These are phyloP conservation scores for Sechiopsis laciniata DNA, from an alignment of 306 rosid species.

Conservation along the genomic window DNA sequence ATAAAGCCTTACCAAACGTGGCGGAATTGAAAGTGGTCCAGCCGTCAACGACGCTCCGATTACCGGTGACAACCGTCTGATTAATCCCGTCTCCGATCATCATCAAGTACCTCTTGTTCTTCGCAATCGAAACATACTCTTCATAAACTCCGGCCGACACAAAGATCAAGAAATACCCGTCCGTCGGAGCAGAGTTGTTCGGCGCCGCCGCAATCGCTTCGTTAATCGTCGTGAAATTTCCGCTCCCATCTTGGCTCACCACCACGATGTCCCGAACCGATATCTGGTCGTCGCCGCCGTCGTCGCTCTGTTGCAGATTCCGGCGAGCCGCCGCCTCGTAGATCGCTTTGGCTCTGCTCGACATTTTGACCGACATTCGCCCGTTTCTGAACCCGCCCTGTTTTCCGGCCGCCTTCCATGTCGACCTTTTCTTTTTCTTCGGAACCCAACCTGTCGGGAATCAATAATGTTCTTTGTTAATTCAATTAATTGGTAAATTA, in stretches of 20 bases:
- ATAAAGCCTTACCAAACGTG: conserved; percentile 59
- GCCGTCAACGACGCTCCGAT: conserved; percentile 69
- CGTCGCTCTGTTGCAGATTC: conserved; percentile 36
- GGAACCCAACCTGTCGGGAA: conserved; percentile 47
- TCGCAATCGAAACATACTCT: conserved; percentile 55
- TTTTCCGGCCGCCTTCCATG: conserved; percentile 28
- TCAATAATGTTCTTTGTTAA: neutral
- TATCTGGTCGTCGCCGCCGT: conserved; percentile 30
- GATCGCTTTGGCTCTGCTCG: conserved; percentile 38
- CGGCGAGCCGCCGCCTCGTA: conserved; percentile 61
- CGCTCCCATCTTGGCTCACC: conserved; percentile 69
- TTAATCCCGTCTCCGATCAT: conserved; percentile 82
- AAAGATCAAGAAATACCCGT: conserved; percentile 69
- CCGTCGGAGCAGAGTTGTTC: conserved; percentile 42
- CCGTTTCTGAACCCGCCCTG: conserved; percentile 52
- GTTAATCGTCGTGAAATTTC: conserved; percentile 63
- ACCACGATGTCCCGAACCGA: conserved; percentile 51
- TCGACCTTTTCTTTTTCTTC: conserved; percentile 21
- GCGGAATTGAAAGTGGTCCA: conserved; percentile 91
- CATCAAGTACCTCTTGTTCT: conserved; percentile 64
- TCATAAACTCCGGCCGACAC: conserved; percentile 76
- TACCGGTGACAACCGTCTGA: conserved; percentile 68
- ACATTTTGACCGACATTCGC: conserved; percentile 65
- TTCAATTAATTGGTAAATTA: neutral
- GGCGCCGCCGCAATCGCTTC: conserved; percentile 82